Base-by-base conservation (phyloP, 768 basidiomycete genomes). In the Suillus subaureus region DNA sequence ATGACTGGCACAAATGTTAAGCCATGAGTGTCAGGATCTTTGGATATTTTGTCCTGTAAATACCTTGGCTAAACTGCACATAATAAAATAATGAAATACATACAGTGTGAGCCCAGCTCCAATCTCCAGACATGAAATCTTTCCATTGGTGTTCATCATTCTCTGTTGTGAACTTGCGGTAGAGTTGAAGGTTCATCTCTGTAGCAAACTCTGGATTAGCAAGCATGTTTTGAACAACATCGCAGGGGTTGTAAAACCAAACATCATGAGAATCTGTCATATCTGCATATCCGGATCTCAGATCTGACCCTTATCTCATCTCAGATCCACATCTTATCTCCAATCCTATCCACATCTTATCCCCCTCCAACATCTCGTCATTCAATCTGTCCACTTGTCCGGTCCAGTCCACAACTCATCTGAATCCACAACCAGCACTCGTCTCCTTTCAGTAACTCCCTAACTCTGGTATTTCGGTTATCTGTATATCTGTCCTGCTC, bases 71-170 rank as follows among this genome's bases (percentile, higher is more conserved):
- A 28, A 57, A 31, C 12, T 2, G 3, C 2, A 9, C 21, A n/a
- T 15, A 37, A 16, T 31, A 42, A 35, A 33, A 21, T 28, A 23
- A 66, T 6, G n/a, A 21, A 40, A 33, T 0, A 75, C 74, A 7
- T 71, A 82, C 80, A 16, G 40, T 16, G 1, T 42, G 40, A 42
- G 40, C 40, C 40, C 40, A 42, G 40, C 40, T 16, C 76, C 74
- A 77, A 23, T 74, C 64, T 5, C 71, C 74, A 7, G 74, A 75
- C 67, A 78, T 71, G 31, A 66, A 70, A 43, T 71, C 71, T 42
- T 45, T 40, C 33, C 39, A 72, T 31, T 64, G 67, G 1, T 63
- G 66, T 6, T 64, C 37, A 0, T 65, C 23, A 1, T 61, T 63
- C 12, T 69, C 42, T 5, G 42, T 52, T 6, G 63, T 62, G 37